Conservation (phyloP, 202 grass and related monocot genomes). For the Carex arenaria region DNA sequence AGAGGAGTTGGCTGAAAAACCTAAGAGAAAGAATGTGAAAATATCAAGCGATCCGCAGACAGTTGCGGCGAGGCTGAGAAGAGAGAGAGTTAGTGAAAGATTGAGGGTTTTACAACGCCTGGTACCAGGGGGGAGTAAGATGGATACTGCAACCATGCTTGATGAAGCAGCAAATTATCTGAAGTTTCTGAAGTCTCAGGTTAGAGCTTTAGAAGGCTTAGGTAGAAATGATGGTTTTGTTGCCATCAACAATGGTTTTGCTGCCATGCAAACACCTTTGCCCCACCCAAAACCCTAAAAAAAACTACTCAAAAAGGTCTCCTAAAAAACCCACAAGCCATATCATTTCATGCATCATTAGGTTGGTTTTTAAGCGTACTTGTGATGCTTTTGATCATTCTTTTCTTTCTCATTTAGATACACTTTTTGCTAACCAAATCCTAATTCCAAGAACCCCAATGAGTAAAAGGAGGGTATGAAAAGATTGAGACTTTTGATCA, state of each 20-base stretch:
- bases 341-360: constrained; percentile 40
- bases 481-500: constrained; percentile 39
- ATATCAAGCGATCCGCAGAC: constrained; percentile 88
- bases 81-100: constrained; percentile 66
- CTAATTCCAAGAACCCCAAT: constrained; percentile 41
- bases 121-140: constrained; percentile 75
- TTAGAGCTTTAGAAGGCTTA: constrained; percentile 77
- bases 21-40: constrained; percentile 69
- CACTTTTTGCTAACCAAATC: constrained; percentile 47
- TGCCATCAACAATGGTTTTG: constrained; percentile 20
- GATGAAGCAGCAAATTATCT: constrained; percentile 93
- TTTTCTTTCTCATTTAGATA: constrained; percentile 25
- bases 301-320: constrained; percentile 9
- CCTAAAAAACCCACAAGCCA: constrained; percentile 26
- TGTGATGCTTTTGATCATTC: constrained; percentile 28
- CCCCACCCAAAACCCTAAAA: constrained; percentile 36
- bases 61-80: constrained; percentile 68
- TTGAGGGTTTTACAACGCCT: constrained; percentile 73
- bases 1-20: constrained; percentile 35
- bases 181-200: constrained; percentile 90
- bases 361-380: constrained; percentile 25
- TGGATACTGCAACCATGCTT: constrained; percentile 92
- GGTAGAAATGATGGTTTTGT: constrained; percentile 9
- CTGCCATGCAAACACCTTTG: constrained; percentile 32
- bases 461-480: constrained; percentile 12